Evolutionary conservation across 2,329 filamentous ascomycete species (phyloP).

Genomic region (Ramularia collo-cygni): DNA sequence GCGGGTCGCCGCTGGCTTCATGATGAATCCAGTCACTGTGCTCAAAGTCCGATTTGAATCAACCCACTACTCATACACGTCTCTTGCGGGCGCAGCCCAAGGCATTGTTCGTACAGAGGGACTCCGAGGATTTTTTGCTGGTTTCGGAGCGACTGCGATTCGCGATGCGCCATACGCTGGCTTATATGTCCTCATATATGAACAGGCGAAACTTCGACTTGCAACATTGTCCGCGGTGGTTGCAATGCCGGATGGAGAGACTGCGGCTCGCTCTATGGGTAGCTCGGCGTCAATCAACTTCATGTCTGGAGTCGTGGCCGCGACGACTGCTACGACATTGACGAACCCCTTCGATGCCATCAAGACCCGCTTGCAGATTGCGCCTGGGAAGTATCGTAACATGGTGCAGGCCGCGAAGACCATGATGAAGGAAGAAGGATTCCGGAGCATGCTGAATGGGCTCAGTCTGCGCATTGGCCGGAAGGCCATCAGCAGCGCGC

Average conservation of each 20-base stretch:
- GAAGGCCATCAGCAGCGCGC: slow-evolving; percentile 87
- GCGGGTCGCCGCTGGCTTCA: slow-evolving; percentile 76
- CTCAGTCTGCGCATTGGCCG: slow-evolving; percentile 78
- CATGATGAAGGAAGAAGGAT: slow-evolving; percentile 77
- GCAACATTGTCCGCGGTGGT: slow-evolving; percentile 23
- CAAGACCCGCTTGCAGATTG: slow-evolving; percentile 89
- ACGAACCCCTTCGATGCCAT: slow-evolving; percentile 97
- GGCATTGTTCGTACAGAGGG: slow-evolving; percentile 73
- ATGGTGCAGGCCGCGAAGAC: slow-evolving; percentile 67
- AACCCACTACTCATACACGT: slow-evolving; percentile 74
- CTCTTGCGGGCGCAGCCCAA: slow-evolving; percentile 61
- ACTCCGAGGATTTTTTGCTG: slow-evolving; percentile 78
- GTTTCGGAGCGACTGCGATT: slow-evolving; percentile 87
- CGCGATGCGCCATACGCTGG: slow-evolving; percentile 96
- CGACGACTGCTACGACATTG: slow-evolving; percentile 73
- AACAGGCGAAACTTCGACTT: slow-evolving; percentile 66
- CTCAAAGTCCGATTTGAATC: slow-evolving; percentile 96
- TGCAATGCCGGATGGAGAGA: slow-evolving; percentile 18
- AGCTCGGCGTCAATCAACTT: slow-evolving; percentile 73
- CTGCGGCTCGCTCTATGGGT: slow-evolving; percentile 15
- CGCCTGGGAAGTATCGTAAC: slow-evolving; percentile 75
- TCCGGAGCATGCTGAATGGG: slow-evolving; percentile 76
- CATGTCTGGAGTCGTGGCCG: slow-evolving; percentile 70
- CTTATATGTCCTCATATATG: slow-evolving; percentile 89
- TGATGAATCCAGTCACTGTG: slow-evolving; percentile 93